Evolutionary conservation across 2,329 filamentous ascomycete species (phyloP).

Genomic region (Botrytis elliptica): DNA sequence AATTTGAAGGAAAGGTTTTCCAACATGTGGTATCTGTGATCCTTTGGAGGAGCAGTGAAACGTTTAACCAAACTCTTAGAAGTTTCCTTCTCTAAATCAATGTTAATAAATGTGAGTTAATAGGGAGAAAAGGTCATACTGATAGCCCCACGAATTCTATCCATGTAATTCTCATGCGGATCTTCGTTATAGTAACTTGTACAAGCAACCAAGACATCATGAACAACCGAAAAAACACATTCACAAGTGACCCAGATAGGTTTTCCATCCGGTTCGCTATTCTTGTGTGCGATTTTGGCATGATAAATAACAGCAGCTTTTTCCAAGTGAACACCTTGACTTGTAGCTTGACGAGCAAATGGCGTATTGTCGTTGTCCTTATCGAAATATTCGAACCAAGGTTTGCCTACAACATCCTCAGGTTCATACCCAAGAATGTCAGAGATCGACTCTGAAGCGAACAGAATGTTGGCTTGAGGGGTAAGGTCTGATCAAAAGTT

Average conservation of each 20-base stretch:
- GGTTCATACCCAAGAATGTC: constrained; percentile 81
- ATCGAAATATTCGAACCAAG: constrained; percentile 85
- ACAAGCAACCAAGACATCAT: constrained; percentile 83
- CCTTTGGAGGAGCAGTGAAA: constrained; percentile 77
- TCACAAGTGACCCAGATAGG: constrained; percentile 70
- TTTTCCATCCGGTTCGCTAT: constrained; percentile 45
- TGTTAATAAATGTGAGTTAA: background rate
- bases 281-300: constrained; percentile 64
- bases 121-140: background rate
- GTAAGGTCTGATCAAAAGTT: constrained; percentile 59
- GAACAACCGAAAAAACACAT: constrained; percentile 85
- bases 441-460: constrained; percentile 78
- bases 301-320: constrained; percentile 84
- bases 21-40: constrained; percentile 87
- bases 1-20: constrained; percentile 83
- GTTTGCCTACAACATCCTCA: constrained; percentile 70
- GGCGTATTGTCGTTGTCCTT: constrained; percentile 66
- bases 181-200: constrained; percentile 69
- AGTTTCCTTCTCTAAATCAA: background rate
- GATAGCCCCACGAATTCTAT: background rate
- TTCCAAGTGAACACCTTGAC: constrained; percentile 71
- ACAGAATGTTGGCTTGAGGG: constrained; percentile 74
- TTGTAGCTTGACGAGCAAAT: constrained; percentile 66
- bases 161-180: background rate
- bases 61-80: constrained; percentile 47